Conservation (phyloP, 768 basidiomycete species). For the Macrolepiota dolichaula region DNA sequence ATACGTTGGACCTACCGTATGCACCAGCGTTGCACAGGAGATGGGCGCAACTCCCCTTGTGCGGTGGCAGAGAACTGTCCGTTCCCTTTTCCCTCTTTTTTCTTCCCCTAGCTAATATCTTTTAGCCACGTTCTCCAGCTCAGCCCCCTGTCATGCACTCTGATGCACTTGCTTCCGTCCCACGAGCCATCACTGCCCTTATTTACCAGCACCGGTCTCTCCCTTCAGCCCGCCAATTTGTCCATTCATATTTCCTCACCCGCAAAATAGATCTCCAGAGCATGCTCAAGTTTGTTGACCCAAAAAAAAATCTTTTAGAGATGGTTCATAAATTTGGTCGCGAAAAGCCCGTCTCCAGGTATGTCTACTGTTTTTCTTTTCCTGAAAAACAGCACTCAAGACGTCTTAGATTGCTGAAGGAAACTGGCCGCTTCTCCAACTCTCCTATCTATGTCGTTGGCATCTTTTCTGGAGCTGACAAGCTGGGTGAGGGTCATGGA, state of each 20-base stretch:
- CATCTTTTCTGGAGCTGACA: conserved; percentile 76
- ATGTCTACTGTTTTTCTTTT: conserved; percentile 24
- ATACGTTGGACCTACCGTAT: conserved; percentile 83
- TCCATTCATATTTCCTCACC: conserved; percentile 83
- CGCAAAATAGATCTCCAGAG: conserved; percentile 72
- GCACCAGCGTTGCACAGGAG: conserved; percentile 81
- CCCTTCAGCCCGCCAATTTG: conserved; percentile 81
- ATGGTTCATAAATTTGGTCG: conserved; percentile 74
- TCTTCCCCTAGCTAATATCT: neutral
- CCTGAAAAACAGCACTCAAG: neutral
- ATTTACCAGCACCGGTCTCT: conserved; percentile 89
- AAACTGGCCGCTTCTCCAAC: conserved; percentile 88
- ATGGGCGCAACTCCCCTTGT: conserved; percentile 76
- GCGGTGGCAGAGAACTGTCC: conserved; percentile 77
- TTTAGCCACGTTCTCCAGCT: conserved; percentile 44
- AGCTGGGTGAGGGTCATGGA: conserved; percentile 95
- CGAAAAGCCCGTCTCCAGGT: conserved; percentile 69
- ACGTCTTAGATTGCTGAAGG: conserved; percentile 71
- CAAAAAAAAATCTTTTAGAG: conserved; percentile 64
- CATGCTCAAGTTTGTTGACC: conserved; percentile 34
- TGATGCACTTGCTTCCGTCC: conserved; percentile 88
- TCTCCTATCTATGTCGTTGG: conserved; percentile 96
- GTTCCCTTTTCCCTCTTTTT: conserved; percentile 21
- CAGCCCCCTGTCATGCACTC: conserved; percentile 60
- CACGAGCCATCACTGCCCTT: conserved; percentile 82